Evolutionary conservation across 495 filamentous ascomycete species (phyloP).

Genomic region (Penicillium antarcticum): DNA sequence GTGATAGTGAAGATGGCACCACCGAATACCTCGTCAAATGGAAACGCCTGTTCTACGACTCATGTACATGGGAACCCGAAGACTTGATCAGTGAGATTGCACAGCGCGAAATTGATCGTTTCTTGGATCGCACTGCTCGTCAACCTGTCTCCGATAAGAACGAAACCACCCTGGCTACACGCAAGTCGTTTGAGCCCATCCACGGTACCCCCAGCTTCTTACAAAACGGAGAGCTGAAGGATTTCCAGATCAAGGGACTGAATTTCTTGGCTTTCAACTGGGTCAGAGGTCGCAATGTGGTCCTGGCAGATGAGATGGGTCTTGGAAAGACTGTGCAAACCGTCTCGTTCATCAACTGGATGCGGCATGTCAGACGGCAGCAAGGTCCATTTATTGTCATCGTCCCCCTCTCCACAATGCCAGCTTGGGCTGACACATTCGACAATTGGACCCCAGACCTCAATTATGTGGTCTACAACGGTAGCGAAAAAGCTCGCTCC

Average conservation of each 20-base stretch:
- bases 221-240: constrained; percentile 78
- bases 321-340: constrained; percentile 98
- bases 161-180: constrained; percentile 71
- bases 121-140: constrained; percentile 72
- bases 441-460: constrained; percentile 94
- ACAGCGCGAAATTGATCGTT: constrained; percentile 86
- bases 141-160: constrained; percentile 70
- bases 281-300: constrained; percentile 87
- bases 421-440: constrained; percentile 97
- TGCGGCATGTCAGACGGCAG: constrained; percentile 85
- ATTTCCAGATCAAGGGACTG: constrained; percentile 90
- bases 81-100: constrained; percentile 70
- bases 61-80: constrained; percentile 89
- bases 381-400: constrained; percentile 95
- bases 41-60: constrained; percentile 81
- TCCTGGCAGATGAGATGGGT: constrained; percentile 98
- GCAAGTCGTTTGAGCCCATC: constrained; percentile 66
- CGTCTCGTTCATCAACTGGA: constrained; percentile 94
- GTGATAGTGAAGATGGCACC: constrained; percentile 65
- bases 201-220: constrained; percentile 81
- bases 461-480: constrained; percentile 96
- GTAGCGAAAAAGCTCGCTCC: constrained; percentile 73
- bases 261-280: constrained; percentile 96
- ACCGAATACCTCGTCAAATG: constrained; percentile 91
- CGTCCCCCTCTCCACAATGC: constrained; percentile 92